Evolutionary conservation across 495 filamentous ascomycete genomes (phyloP).

Genomic region (Trichoderma orchidacearum): DNA sequence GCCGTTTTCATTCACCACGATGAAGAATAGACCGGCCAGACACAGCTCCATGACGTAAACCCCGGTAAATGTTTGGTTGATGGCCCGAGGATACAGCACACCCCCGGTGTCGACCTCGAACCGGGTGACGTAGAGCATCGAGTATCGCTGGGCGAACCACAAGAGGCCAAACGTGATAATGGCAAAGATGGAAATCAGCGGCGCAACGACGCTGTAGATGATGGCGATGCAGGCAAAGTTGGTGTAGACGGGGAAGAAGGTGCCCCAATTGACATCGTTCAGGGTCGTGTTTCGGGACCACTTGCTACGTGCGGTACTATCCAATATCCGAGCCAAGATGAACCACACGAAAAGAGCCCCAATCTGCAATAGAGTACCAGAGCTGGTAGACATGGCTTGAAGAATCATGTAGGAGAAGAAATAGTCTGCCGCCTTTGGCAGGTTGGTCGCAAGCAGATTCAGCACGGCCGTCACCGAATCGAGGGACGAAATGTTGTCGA

Average conservation of each 20-base stretch:
- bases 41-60: constrained; percentile 92
- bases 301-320: constrained; percentile 80
- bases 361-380: constrained; percentile 81
- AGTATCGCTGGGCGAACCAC: constrained; percentile 94
- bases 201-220: constrained; percentile 83
- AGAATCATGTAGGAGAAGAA: constrained; percentile 98
- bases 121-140: constrained; percentile 89
- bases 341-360: constrained; percentile 67
- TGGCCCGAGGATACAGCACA: constrained; percentile 78
- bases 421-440: constrained; percentile 86
- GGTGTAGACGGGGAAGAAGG: constrained; percentile 90
- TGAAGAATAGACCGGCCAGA: constrained; percentile 82
- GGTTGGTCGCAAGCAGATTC: constrained; percentile 59
- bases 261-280: constrained; percentile 75
- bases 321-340: constrained; percentile 59
- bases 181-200: constrained; percentile 85
- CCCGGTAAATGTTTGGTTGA: constrained; percentile 93
- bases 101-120: constrained; percentile 88
- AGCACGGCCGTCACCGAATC: constrained; percentile 39
- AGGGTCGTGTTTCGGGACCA: constrained; percentile 74
- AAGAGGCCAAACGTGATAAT: constrained; percentile 88
- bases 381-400: constrained; percentile 80
- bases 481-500: constrained; percentile 29
- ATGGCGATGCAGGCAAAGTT: constrained; percentile 89
- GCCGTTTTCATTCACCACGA: constrained; percentile 50